These are phyloP conservation scores for Neurospora pannonica DNA, from an alignment of 495 filamentous ascomycete genomes.

Conservation along the genomic window DNA sequence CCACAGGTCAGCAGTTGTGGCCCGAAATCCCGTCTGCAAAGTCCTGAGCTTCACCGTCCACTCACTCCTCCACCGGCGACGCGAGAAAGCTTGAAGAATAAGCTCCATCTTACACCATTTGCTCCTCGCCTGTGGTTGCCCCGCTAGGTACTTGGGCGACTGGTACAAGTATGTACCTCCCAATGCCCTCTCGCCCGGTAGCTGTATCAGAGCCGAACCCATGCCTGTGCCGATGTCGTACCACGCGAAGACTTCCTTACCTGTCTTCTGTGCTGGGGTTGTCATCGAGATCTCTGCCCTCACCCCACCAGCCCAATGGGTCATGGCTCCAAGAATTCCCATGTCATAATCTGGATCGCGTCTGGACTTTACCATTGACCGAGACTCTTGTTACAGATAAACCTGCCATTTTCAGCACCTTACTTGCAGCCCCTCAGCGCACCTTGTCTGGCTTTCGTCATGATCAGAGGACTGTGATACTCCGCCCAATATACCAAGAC, in stretches of 20 bases:
- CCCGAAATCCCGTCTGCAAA: background rate
- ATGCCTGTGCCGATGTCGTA: conserved; percentile 17
- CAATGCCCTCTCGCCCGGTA: conserved; percentile 5
- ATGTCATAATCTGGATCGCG: conserved; percentile 16
- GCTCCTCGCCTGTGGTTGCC: background rate
- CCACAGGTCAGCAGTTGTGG: background rate
- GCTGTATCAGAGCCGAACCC: background rate
- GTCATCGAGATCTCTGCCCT: conserved; percentile 26
- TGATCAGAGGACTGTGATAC: background rate
- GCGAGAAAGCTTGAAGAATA: background rate
- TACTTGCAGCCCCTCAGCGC: background rate
- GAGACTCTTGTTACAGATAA: background rate
- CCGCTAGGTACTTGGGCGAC: background rate
- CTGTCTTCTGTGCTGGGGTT: conserved; percentile 13
- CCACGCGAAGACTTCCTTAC: conserved; percentile 14
- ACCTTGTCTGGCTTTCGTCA: background rate
- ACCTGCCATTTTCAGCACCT: background rate
- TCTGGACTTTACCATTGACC: conserved; percentile 23
- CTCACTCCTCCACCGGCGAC: background rate
- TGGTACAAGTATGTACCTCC: conserved; percentile 1
- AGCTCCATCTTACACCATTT: background rate
- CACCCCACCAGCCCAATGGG: conserved; percentile 18
- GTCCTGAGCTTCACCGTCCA: background rate
- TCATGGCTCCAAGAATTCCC: conserved; percentile 20
- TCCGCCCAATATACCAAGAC: background rate